Conservation (phyloP, 805 yeast species). For the Barnettozyma siamensis region DNA sequence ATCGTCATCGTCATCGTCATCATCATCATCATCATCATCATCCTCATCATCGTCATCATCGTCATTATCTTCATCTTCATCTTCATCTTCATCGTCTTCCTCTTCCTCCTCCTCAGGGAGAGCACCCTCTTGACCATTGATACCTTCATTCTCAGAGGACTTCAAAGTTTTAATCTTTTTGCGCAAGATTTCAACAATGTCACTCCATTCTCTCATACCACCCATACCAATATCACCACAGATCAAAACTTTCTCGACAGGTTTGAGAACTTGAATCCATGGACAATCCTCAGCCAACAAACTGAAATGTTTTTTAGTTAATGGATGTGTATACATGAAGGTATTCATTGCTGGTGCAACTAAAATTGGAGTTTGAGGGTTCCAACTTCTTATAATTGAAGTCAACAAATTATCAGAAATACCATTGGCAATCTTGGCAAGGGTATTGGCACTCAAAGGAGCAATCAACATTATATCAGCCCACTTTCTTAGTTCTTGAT, state of each 20-base stretch:
- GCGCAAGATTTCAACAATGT: slow-evolving; percentile 58
- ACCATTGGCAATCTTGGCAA: slow-evolving; percentile 71
- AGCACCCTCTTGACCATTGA: slow-evolving; percentile 23
- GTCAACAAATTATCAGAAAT: slow-evolving; percentile 73
- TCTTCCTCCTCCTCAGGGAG: slow-evolving; percentile 3
- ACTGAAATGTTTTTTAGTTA: slow-evolving; percentile 65
- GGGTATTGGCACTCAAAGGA: slow-evolving; percentile 74
- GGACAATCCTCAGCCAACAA: slow-evolving; percentile 66
- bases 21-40: slow-evolving; percentile 9
- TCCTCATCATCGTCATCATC: slow-evolving; percentile 11
- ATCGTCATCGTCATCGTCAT: slow-evolving; percentile 2
- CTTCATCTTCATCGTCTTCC: slow-evolving; percentile 8
- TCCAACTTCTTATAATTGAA: slow-evolving; percentile 73
- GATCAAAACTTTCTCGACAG: slow-evolving; percentile 71
- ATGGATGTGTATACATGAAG: slow-evolving; percentile 74
- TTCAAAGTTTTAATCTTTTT: slow-evolving; percentile 22
- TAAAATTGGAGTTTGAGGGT: slow-evolving; percentile 63
- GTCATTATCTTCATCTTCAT: slow-evolving; percentile 8
- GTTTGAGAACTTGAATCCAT: slow-evolving; percentile 66
- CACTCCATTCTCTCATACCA: slow-evolving; percentile 87
- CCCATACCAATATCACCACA: slow-evolving; percentile 92
- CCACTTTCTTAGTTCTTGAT: slow-evolving; percentile 78
- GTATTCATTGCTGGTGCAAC: slow-evolving; percentile 87
- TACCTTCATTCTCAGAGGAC: slow-evolving; percentile 18
- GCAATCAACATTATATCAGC: slow-evolving; percentile 75